Conservation (phyloP, 139 green algal species). For the Deuterostichococcus epilithicus region DNA sequence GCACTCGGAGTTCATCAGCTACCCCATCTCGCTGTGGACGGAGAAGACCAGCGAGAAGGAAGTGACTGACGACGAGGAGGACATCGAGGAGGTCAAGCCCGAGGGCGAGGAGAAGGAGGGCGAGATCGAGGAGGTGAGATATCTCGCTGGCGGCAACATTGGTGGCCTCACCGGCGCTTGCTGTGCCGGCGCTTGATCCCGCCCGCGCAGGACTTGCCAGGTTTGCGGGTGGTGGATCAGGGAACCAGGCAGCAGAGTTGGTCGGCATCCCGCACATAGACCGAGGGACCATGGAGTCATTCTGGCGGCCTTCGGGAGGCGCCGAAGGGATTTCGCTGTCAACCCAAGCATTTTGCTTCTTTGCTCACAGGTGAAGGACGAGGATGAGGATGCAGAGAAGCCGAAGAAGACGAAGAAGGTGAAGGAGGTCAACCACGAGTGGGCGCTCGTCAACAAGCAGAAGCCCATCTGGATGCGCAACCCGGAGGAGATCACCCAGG, state of each 20-base stretch:
- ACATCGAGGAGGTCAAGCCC: constrained; percentile 60
- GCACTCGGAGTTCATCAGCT: constrained; percentile 67
- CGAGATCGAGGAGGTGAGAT: constrained; percentile 46
- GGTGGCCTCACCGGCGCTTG: not conserved
- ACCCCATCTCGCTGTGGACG: constrained; percentile 90
- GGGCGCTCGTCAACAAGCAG: constrained; percentile 99
- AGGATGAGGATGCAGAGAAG: constrained; percentile 69
- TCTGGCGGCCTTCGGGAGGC: too few species aligned
- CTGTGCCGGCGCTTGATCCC: too few species aligned
- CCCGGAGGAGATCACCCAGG: constrained; percentile 93
- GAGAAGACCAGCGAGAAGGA: constrained; percentile 99
- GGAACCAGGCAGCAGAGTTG: too few species aligned
- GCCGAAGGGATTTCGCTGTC: too few species aligned
- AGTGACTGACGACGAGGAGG: constrained; percentile 83
- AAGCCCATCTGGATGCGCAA: constrained; percentile 99
- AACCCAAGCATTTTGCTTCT: too few species aligned
- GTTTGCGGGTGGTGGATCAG: too few species aligned
- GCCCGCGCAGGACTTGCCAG: too few species aligned
- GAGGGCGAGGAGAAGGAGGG: constrained; percentile 80
- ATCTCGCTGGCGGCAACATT: not conserved
- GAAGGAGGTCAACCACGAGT: constrained; percentile 97
- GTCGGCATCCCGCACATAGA: too few species aligned
- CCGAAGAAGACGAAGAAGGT: constrained; percentile 80
- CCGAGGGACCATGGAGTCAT: too few species aligned
- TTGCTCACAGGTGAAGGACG: constrained; percentile 27